Base-by-base conservation (phyloP, 352 stramenopile species). In the Phytophthora pluvialis region DNA sequence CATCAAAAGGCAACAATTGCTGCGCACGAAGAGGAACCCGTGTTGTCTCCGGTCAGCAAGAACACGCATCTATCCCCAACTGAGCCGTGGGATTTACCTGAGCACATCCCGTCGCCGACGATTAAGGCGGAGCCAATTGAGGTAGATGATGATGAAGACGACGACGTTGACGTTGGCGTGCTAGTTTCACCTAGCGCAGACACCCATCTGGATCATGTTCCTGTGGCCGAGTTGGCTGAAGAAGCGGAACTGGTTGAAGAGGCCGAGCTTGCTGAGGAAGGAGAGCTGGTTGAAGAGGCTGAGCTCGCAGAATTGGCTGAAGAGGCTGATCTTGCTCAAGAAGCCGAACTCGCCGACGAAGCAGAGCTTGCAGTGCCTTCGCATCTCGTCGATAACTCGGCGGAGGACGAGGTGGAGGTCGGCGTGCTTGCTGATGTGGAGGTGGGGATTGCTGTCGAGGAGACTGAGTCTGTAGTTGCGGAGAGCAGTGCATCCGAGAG, bases 341-440 rank as follows among this genome's bases (percentile, higher is more conserved):
- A 38, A 8, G 42, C 28, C 25, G 35, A 52, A 16, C 12, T 60
- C 16, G 49, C 36, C 15, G 48, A 70, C 32, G 60, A 74, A 55
- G 40, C 42, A 45, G 60, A 69, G 26, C 47, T 29, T 33, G 42
- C 42, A 26, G 33, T 70, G 29, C 25, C 60, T 18, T 58, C 61
- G n/a, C 36, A 63, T 13, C 53, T 65, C 5, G 50, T 64, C 25
- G 26, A 53, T 7, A 51, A 44, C 13, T 61, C 42, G 11, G 11
- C 9, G 18, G 66, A 67, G 7, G 56, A 55, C 36, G 64, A 70
- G 21, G 71, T 82, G 11, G 72, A 82, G 46, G 56, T 78, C 11
- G 77, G 71, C 1, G 62, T 75, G 55, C 62, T 86, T 46, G 72
- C 67, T 26, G 64, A 81, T 58, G 63, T 76, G 9, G 73, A 72